Evolutionary conservation across 768 basidiomycete genomes (phyloP).

Genomic region (Mycena chlorophos): DNA sequence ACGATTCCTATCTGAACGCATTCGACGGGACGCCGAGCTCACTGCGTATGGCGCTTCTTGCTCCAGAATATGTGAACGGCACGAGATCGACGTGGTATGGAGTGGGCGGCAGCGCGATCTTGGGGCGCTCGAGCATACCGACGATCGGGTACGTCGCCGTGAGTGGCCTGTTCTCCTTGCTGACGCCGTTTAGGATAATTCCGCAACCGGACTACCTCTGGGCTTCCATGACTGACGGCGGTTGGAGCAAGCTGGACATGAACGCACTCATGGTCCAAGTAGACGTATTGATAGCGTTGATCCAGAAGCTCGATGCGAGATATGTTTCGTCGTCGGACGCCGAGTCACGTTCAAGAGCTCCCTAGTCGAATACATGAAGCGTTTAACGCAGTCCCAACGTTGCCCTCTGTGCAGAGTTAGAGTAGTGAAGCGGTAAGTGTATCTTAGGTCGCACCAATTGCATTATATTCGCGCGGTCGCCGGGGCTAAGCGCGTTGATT

Average conservation of each 20-base stretch:
- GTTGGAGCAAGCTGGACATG: constrained; percentile 33
- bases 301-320: constrained; percentile 26
- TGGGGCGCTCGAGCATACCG: constrained; percentile 29
- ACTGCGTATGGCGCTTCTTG: constrained; percentile 33
- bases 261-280: constrained; percentile 27
- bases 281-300: constrained; percentile 28
- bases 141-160: constrained; percentile 29
- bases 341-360: not conserved
- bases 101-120: constrained; percentile 29
- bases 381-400: not conserved
- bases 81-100: constrained; percentile 30
- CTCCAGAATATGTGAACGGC: constrained; percentile 27
- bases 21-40: constrained; percentile 28
- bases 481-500: constrained; percentile 69
- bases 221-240: constrained; percentile 31
- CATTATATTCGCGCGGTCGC: constrained; percentile 74
- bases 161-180: not conserved
- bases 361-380: too few species aligned
- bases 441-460: constrained; percentile 64
- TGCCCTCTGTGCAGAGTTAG: not conserved
- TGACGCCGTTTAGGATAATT: constrained; percentile 25
- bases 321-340: not conserved
- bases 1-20: constrained; percentile 27
- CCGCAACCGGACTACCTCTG: constrained; percentile 35
- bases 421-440: not conserved